A percentile compares a stretch with the other conserved stretches of the same genome.
These are phyloP conservation scores for Amanita pseudoporphyria DNA, from an alignment of 768 basidiomycete genomes.

Conservation along the genomic window DNA sequence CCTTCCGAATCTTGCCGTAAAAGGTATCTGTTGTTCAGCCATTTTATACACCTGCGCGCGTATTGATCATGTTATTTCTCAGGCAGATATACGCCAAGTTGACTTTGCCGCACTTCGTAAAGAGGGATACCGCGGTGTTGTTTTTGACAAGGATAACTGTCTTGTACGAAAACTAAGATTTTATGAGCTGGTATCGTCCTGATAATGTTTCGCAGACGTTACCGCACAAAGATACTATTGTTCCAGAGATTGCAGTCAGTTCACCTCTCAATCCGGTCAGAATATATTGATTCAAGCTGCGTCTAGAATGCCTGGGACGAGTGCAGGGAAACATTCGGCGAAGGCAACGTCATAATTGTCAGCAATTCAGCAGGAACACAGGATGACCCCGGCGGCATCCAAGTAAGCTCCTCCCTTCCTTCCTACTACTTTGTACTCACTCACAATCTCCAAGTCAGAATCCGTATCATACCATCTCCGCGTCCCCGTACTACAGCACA, in stretches of 20 bases:
- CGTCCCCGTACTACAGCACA: conserved; percentile 77
- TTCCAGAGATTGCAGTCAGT: conserved; percentile 66
- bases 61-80: conserved; percentile 16
- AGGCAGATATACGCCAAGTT: conserved; percentile 80
- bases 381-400: conserved; percentile 67
- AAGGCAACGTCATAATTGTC: conserved; percentile 77
- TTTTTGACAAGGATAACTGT: conserved; percentile 98
- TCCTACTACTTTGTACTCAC: not conserved
- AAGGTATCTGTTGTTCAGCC: conserved; percentile 36
- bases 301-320: conserved; percentile 67
- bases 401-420: conserved; percentile 38
- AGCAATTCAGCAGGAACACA: conserved; percentile 90
- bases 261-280: not conserved
- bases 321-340: conserved; percentile 64
- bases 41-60: not conserved
- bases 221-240: conserved; percentile 66
- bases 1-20: conserved; percentile 53
- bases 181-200: not conserved
- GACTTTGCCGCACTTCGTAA: conserved; percentile 64
- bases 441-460: conserved; percentile 53
- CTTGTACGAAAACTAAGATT: conserved; percentile 41
- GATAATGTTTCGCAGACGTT: conserved; percentile 47
- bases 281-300: not conserved
- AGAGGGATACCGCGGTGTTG: conserved; percentile 79
- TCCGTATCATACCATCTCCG: conserved; percentile 69